Evolutionary conservation across 106 monocot species (phyloP).

Genomic region (Dioscorea zingiberensis): DNA sequence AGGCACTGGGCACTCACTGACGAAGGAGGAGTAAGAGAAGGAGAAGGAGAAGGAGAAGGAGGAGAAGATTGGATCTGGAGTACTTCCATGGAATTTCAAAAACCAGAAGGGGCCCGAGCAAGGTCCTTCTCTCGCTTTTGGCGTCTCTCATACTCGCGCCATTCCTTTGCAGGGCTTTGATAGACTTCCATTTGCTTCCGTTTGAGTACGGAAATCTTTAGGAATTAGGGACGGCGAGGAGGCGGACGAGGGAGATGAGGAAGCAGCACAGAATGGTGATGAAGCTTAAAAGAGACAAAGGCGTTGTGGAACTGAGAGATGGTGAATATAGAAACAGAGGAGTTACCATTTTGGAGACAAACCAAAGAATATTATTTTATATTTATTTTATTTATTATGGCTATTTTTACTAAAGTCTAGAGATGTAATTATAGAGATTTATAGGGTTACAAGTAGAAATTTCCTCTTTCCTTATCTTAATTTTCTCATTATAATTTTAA

Average conservation of each 20-base stretch:
- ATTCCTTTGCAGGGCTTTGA: constrained; percentile 48
- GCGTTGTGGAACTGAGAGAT: too few species aligned
- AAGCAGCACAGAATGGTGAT: not conserved
- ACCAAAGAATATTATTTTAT: too few species aligned
- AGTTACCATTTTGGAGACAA: too few species aligned
- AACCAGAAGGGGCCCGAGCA: constrained; percentile 77
- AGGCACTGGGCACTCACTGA: constrained; percentile 2
- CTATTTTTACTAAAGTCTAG: too few species aligned
- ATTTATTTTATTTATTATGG: too few species aligned
- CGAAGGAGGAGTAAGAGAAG: not conserved
- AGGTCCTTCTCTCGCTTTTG: constrained; percentile 87
- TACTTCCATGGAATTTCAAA: constrained; percentile 46
- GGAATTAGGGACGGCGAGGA: not conserved
- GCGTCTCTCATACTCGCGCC: constrained; percentile 99
- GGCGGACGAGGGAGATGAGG: not conserved
- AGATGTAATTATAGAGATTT: too few species aligned
- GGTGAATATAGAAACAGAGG: too few species aligned
- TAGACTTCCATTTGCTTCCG: not conserved
- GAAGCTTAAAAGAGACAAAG: not conserved
- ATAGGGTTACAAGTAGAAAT: too few species aligned
- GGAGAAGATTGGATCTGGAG: constrained; percentile 2
- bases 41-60: constrained; percentile 1
- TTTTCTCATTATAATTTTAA: too few species aligned
- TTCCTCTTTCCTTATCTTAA: too few species aligned
- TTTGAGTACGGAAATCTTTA: not conserved